Evolutionary conservation across 148 eudicot species (phyloP), one percentile per base, ranked within the genome.

Genomic region (Dianthus caryophyllus): DNA sequence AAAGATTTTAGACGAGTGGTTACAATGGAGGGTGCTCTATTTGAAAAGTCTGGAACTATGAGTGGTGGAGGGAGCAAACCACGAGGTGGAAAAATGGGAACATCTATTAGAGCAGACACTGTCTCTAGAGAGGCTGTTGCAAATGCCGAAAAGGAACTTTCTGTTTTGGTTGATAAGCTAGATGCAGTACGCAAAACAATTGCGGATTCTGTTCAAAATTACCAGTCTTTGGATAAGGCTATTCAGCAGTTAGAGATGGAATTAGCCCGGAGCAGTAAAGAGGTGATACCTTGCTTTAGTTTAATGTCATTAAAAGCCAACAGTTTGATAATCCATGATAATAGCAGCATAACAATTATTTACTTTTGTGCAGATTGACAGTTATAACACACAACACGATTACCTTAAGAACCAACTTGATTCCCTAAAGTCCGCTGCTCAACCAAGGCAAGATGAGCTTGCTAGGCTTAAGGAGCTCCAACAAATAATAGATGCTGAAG

Each of bases 61-160:
- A 86, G 86, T 77, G 99, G 99, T 64, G 99, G 99, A 25, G 99
- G 99, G 25, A 68, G 71, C 73, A 88, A 85, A 73, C 99, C 99
- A 61, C 93, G 99, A 18, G 99, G 99, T 60, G 99, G 99, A 61
- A 95, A 86, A 75, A 95, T 95, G 96, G 97, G 96, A 41, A 83
- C 90, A 30, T 85, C 97, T 39, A 84, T 95, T 71, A 90, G 91
- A 65, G 93, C 87, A 33, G 78, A 84, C 38, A 85, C 89, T 77
- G 89, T 95, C 70, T 90, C 99, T 55, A 70, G 83, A 59, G 99
- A 95, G 74, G 88, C 87, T 30, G 73, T 95, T 59, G 81, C 82
- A 54, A 73, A 75, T 71, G 99, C 97, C 63, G 93, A 95, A 70
- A 84, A 77, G 55, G 88, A 84, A 71, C 91, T 90, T 12, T 67